Evolutionary conservation across 805 yeast genomes (phyloP), one percentile per base, ranked within the genome.

Genomic region (Saccharomycopsis schoenii): DNA sequence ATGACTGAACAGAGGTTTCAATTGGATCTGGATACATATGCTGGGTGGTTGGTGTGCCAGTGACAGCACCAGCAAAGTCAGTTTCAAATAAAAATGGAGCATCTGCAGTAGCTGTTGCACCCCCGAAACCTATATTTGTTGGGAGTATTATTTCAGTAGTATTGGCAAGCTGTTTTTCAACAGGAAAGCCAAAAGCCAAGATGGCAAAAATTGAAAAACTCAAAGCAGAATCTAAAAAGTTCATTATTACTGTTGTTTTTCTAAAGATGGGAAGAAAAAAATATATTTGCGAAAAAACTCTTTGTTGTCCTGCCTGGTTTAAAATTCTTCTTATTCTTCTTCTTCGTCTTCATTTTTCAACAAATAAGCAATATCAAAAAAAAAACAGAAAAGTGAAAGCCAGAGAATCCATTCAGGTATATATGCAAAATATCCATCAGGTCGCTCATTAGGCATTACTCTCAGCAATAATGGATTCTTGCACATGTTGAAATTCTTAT

Each of bases 21-120:
- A 60, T 54, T 52, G 68, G 67, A 39, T 64, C 60, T n/a, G 68
- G 68, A 21, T 40, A 60, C 34, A 41, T 19, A 40, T 62, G 58
- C 11, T 58, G 47, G n/a, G 39, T 55, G 1, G 59, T 59, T 36
- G 62, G 66, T 14, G 57, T 59, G 19, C 66, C 66, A n/a, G 62
- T 60, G n/a, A 47, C 61, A 1, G 56, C 61, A 55, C 61, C 64
- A 56, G 59, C 64, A 24, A 37, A 37, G 29, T 63, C 64, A 10
- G 64, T 61, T 39, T 59, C 55, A 15, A 55, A 57, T 24, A 63
- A 58, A 24, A 59, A 57, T 25, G 66, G 66, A 19, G 66, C 64
- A 34, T 15, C 59, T 15, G 62, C 64, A 43, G 66, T 63, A 15
- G 62, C 61, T 43, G 62, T 61, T 0, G 61, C 41, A 12, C 62